Evolutionary conservation across 1,284 basidiomycete species (phyloP), one percentile per base, ranked within the genome.

Genomic region (Moesziomyces globuligerus): DNA sequence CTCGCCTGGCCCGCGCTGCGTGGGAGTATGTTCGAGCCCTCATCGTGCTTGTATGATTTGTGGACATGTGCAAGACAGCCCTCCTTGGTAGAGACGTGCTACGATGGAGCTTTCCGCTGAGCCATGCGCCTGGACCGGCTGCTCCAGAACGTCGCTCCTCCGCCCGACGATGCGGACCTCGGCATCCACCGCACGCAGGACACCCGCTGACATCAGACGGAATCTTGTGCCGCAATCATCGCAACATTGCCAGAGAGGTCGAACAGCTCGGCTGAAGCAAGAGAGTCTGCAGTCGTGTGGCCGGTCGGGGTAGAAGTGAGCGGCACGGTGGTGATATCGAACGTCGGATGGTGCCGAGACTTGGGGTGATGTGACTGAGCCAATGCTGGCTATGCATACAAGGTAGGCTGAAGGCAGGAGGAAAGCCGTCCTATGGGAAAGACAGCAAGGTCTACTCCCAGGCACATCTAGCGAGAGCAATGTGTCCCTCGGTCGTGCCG

Each of bases 171-270:
- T 90, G 87, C 84, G 93, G 15, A 93, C 91, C 68, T 88, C 90
- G 15, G 91, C 90, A 2, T 91, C 90, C 72, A 89, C 90, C 21
- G 87, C 87, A 10, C 90, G 90, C 15, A 93, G 85, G 4, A 89
- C 90, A 52, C 86, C 85, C 6, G 91, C 85, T 55, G 91, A 91
- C 87, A 90, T 89, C 60, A 89, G 82, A 6, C 84, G 83, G 43
- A 92, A 92, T 2, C 91, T 91, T 0, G 90, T 90, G 23, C 89
- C 91, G 91, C 90, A 28, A 92, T 89, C 29, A 92, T 82, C 7
- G 90, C 90, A 18, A 91, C 84, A 73, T 81, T 83, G 68, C 77
- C 84, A 15, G 52, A 60, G 8, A 71, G 65, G 37, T 69, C 57
- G 38, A 75, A 73, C 45, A 68, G 59, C 15, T 48, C 43, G 46